Evolutionary conservation across 805 yeast genomes (phyloP).

Genomic region (Kazachstania martiniae): DNA sequence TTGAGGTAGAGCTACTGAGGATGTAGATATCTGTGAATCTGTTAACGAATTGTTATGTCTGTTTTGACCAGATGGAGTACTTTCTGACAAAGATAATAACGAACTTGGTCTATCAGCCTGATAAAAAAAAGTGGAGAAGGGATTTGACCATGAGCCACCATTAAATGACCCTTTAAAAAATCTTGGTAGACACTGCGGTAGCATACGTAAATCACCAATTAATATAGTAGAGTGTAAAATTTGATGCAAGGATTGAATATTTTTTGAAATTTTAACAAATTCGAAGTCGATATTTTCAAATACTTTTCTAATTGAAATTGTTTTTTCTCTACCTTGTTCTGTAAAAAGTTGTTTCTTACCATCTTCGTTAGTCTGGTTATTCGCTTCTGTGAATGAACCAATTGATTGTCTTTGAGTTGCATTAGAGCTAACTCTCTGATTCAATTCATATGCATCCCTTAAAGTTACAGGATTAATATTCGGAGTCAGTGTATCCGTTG

Average conservation of each 20-base stretch:
- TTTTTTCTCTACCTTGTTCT: not conserved
- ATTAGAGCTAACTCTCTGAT: constrained; percentile 1
- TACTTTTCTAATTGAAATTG: constrained; percentile 2
- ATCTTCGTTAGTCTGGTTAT: no score
- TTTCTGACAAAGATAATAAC: constrained; percentile 1
- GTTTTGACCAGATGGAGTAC: not conserved
- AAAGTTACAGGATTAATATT: not conserved
- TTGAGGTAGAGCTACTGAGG: constrained; percentile 8
- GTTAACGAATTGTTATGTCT: no score
- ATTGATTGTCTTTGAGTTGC: no score
- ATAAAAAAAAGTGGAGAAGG: constrained; percentile 34
- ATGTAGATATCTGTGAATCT: not conserved
- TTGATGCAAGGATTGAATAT: constrained; percentile 21
- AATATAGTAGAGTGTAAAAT: constrained; percentile 17
- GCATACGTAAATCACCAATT: constrained; percentile 7
- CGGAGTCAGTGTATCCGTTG: constrained; percentile 9
- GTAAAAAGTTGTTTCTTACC: not conserved
- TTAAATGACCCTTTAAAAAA: constrained; percentile 54
- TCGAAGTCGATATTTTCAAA: constrained; percentile 17
- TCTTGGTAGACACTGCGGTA: constrained; percentile 64
- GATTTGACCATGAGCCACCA: constrained; percentile 75
- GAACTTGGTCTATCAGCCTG: constrained; percentile 3
- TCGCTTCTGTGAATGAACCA: not conserved
- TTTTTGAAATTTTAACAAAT: constrained; percentile 23
- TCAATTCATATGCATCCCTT: not conserved